Percentiles rank a stretch among this genome's conserved stretches.
Conservation (phyloP, 352 stramenopile species). For the Pythium insidiosum region DNA sequence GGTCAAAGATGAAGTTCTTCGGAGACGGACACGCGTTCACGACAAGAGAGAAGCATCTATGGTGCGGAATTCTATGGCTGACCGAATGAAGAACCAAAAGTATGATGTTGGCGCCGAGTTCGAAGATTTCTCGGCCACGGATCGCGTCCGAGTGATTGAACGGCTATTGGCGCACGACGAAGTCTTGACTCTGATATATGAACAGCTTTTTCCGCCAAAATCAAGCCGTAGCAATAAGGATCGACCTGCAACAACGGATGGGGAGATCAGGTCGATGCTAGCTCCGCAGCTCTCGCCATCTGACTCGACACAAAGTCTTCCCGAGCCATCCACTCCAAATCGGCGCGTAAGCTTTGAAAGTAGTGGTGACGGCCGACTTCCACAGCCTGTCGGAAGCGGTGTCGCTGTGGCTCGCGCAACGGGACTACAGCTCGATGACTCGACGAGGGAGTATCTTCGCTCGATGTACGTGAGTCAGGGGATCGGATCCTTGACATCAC, state of each 20-base stretch:
- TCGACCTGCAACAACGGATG: conserved; percentile 6
- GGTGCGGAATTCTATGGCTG: conserved; percentile 10
- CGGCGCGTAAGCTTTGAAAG: conserved; percentile 12
- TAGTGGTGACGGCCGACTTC: background rate
- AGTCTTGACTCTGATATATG: conserved; percentile 69
- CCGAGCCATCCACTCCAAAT: conserved; percentile 1
- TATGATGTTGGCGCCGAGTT: conserved; percentile 33
- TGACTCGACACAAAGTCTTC: conserved; percentile 12
- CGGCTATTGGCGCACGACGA: conserved; percentile 71
- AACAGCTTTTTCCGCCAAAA: conserved; percentile 57
- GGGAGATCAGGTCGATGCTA: background rate
- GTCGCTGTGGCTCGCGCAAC: conserved; percentile 7
- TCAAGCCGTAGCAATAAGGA: background rate
- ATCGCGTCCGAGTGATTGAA: conserved; percentile 71
- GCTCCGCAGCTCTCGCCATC: conserved; percentile 5
- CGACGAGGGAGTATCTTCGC: conserved; percentile 16
- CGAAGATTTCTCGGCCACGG: conserved; percentile 57
- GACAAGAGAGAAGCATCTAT: conserved; percentile 14
- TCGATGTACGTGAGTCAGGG: conserved; percentile 11
- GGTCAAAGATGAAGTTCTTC: conserved; percentile 66
- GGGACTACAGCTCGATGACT: conserved; percentile 16
- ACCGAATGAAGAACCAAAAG: conserved; percentile 21
- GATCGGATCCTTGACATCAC: too few species aligned
- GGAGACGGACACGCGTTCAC: conserved; percentile 20
- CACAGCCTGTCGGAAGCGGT: conserved; percentile 15